Evolutionary conservation across 2,329 filamentous ascomycete species (phyloP), one percentile per base, ranked within the genome.

Genomic region (Ophiocordyceps unilateralis): DNA sequence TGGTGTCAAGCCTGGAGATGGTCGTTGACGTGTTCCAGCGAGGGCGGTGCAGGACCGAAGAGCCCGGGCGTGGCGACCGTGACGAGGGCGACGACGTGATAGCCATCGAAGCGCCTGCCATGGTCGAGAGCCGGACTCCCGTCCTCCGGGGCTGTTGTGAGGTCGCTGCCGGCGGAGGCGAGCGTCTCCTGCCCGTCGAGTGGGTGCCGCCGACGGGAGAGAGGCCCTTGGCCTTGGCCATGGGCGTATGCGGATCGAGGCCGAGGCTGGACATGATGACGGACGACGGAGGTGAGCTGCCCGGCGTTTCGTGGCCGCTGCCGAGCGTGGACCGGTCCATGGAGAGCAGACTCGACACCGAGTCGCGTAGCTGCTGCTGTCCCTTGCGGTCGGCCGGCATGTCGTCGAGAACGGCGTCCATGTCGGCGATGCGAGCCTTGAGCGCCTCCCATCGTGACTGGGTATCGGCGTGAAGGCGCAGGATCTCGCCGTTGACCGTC

Each of bases 401-500:
- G 43, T 93, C 85, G 45, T 91, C 84, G 26, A 96, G 58, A 15
- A 75, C 65, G 7, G 69, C 56, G 57, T 94, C 85, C 65, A 91
- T 78, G 5, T 88, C 81, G 45, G 68, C 72, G 65, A 91, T 89
- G 48, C 83, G 76, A 14, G 72, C 70, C 55, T 87, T 85, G 42
- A 95, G 65, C 4, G 75, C 72, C 49, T 81, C 74, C 76, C 88
- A 93, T 52, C 81, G 80, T n/a, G 76, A 70, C 54, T 86, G 80
- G 66, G 95, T 82, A 53, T 96, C 88, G 7, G 78, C 75, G 53
- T 94, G 81, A 26, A 96, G 68, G 39, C 87, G 77, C 23, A 96
- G 62, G 48, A 96, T 91, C 61, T 96, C 91, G 39, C 91, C 91
- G 55, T 98, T 96, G 44, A 96, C 86, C 0, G 91, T 96, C 41